These are phyloP conservation scores for Pezicula carpinea DNA, from an alignment of 2,329 filamentous ascomycete genomes.

Conservation along the genomic window DNA sequence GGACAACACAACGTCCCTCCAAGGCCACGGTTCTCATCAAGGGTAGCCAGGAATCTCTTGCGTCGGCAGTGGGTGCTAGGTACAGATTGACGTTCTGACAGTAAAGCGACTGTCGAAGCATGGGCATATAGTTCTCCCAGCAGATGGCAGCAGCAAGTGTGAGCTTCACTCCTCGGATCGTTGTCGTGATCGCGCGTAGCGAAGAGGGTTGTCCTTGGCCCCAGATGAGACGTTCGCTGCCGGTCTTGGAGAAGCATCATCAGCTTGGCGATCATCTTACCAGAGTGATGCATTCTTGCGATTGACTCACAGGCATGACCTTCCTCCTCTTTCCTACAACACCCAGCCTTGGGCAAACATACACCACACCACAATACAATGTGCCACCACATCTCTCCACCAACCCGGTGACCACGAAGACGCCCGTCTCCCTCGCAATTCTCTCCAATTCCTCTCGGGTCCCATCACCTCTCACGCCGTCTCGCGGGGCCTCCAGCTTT, in stretches of 20 bases:
- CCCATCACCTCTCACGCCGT: conserved; percentile 60
- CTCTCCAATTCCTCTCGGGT: conserved; percentile 76
- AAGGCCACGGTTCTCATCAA: conserved; percentile 78
- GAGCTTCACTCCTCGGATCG: conserved; percentile 72
- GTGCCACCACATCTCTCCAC: conserved; percentile 79
- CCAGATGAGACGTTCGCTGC: conserved; percentile 80
- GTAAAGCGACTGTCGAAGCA: conserved; percentile 79
- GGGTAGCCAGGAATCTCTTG: conserved; percentile 73
- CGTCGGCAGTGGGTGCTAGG: conserved; percentile 85
- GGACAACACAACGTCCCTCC: conserved; percentile 80
- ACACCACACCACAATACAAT: conserved; percentile 78
- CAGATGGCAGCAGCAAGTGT: conserved; percentile 86
- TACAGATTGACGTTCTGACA: conserved; percentile 89
- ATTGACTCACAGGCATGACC: conserved; percentile 69
- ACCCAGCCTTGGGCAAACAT: conserved; percentile 71
- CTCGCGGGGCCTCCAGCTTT: conserved; percentile 41
- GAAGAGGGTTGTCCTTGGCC: conserved; percentile 78
- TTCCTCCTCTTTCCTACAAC: conserved; percentile 82
- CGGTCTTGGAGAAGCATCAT: conserved; percentile 45
- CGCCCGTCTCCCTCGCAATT: conserved; percentile 69
- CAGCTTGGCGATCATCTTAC: no score
- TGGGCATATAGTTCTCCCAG: conserved; percentile 96
- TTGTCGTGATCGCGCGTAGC: conserved; percentile 72
- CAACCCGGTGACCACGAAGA: conserved; percentile 76
- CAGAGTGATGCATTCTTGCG: neutral